A percentile compares a stretch with the other conserved stretches of the same genome.
These are phyloP conservation scores for Syncephalis plumigaleata DNA, from an alignment of 371 early-diverging fungal species.

Conservation along the genomic window DNA sequence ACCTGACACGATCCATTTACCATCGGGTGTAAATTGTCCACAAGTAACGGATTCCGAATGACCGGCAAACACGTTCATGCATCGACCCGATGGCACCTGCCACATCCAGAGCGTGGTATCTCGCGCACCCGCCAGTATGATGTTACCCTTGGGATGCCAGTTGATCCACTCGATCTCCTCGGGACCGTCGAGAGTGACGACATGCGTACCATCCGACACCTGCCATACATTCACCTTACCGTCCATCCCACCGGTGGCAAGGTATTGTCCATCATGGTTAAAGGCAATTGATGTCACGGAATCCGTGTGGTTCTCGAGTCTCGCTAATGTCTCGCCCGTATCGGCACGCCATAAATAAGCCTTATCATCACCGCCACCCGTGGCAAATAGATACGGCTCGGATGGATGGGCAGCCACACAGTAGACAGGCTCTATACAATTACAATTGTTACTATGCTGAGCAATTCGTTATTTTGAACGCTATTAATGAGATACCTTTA, in stretches of 20 bases:
- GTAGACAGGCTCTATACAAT: constrained; percentile 64
- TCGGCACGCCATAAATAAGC: constrained; percentile 77
- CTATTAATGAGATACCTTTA: constrained; percentile 26
- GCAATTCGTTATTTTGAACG: too few relatives aligned
- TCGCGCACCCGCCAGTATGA: constrained; percentile 67
- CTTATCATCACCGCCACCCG: constrained; percentile 91
- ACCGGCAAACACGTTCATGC: constrained; percentile 87
- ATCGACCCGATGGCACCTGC: constrained; percentile 71
- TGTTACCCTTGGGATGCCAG: constrained; percentile 92
- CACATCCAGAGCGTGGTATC: constrained; percentile 95
- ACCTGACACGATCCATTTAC: constrained; percentile 71
- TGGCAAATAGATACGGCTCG: constrained; percentile 35
- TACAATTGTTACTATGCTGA: background rate
- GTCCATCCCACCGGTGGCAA: constrained; percentile 92
- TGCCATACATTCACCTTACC: constrained; percentile 80
- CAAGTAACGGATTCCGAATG: constrained; percentile 71
- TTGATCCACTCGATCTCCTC: constrained; percentile 84
- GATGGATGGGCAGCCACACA: constrained; percentile 69
- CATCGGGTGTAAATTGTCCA: constrained; percentile 81
- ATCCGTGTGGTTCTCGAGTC: constrained; percentile 60
- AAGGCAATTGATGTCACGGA: constrained; percentile 76
- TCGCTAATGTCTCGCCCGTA: constrained; percentile 55
- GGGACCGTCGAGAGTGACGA: constrained; percentile 69
- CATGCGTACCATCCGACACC: constrained; percentile 33
- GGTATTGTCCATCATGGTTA: constrained; percentile 64